Percentiles rank a stretch among this genome's conserved stretches.
These are phyloP conservation scores for Iberis pinnata DNA, from an alignment of 345 rosid species.

Conservation along the genomic window DNA sequence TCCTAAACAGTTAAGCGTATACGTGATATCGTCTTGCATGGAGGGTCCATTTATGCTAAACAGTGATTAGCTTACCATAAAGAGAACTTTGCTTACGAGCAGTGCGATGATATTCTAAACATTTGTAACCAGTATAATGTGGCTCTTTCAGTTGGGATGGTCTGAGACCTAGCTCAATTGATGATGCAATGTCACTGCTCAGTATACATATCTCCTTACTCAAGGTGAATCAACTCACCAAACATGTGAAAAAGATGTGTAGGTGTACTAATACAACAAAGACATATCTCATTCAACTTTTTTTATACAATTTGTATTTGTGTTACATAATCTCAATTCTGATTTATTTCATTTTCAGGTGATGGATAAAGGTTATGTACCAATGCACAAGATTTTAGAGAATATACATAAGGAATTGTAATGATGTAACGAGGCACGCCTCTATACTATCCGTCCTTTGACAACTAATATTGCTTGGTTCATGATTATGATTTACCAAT, in stretches of 20 bases:
- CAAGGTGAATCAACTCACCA: conserved; percentile 96
- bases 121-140: conserved; percentile 95
- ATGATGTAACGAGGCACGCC: conserved; percentile 98
- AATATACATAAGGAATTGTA: conserved; percentile 96
- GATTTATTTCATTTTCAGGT: conserved; percentile 41
- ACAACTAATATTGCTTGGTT: conserved; percentile 95
- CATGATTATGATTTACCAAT: no score
- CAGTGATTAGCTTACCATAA: conserved; percentile 94
- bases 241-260: conserved; percentile 97
- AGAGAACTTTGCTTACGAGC: conserved; percentile 96
- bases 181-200: conserved; percentile 99
- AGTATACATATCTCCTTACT: conserved; percentile 95
- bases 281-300: neutral
- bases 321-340: neutral
- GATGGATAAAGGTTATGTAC: conserved; percentile 98
- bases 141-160: conserved; percentile 93
- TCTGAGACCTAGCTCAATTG: conserved; percentile 89
- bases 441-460: conserved; percentile 93
- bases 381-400: conserved; percentile 98
- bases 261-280: no score
- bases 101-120: conserved; percentile 96
- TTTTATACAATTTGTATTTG: neutral
- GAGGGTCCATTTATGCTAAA: conserved; percentile 97
- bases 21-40: conserved; percentile 95
- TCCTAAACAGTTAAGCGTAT: conserved; percentile 90